These are phyloP conservation scores for Sclerotinia nivalis DNA, from an alignment of 2,329 filamentous ascomycete genomes.

Conservation along the genomic window DNA sequence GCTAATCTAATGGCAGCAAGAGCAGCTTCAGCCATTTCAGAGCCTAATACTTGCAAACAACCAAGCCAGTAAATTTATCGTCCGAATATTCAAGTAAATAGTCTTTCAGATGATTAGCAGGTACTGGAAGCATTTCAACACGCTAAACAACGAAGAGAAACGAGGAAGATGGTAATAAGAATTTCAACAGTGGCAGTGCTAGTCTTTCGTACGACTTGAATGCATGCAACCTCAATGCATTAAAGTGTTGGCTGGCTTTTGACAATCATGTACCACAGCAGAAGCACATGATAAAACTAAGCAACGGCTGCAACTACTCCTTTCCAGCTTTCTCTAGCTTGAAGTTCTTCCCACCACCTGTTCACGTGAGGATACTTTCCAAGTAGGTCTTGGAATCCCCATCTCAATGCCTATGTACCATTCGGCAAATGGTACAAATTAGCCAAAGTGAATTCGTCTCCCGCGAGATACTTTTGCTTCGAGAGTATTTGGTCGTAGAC, in stretches of 20 bases:
- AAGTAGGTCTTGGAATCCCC: constrained; percentile 15
- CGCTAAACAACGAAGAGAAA: background rate
- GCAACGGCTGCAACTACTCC: constrained; percentile 5
- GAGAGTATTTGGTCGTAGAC: constrained; percentile 31
- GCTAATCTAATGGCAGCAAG: background rate
- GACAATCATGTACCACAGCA: background rate
- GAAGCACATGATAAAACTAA: background rate
- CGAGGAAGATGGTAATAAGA: background rate
- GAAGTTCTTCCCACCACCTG: constrained; percentile 20
- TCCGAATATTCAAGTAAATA: background rate
- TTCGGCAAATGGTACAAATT: constrained; percentile 32
- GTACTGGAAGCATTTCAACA: background rate
- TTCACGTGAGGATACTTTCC: constrained; percentile 23
- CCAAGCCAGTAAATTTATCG: background rate
- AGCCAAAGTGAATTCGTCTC: constrained; percentile 31
- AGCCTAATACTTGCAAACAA: background rate
- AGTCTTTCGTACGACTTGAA: background rate
- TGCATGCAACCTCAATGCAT: background rate
- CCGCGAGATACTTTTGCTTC: constrained; percentile 33
- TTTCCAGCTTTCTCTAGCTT: constrained; percentile 26
- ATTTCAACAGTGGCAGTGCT: background rate
- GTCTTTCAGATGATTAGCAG: background rate
- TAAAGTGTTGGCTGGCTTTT: background rate
- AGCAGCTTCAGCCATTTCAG: background rate
- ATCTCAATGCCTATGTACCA: constrained; percentile 17